Evolutionary conservation across 73 alveolate species (phyloP).

Genomic region (Blepharisma stoltei): DNA sequence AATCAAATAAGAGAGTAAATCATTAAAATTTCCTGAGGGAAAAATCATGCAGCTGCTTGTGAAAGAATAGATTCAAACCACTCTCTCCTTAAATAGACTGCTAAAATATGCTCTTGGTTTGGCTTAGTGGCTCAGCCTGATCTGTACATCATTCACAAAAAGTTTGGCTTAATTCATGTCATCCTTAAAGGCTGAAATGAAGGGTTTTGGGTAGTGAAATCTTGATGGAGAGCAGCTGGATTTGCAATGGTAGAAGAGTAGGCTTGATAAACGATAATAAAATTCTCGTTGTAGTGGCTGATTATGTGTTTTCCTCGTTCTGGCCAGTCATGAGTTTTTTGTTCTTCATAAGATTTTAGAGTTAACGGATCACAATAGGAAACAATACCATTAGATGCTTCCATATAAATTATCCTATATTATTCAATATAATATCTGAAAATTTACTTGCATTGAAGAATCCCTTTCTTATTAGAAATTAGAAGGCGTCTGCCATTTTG

Average conservation of each 20-base stretch:
- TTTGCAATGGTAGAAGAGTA: background rate
- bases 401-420: too few relatives aligned
- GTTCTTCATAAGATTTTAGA: background rate
- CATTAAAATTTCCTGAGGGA: too few relatives aligned
- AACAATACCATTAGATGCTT: too few relatives aligned
- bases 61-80: background rate
- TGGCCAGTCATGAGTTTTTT: slow-evolving; percentile 20
- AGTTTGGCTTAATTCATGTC: slow-evolving; percentile 17
- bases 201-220: slow-evolving; percentile 6
- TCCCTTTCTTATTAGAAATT: too few relatives aligned
- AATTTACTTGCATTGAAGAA: too few relatives aligned
- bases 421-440: too few relatives aligned
- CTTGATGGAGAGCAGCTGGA: background rate
- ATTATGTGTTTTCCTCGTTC: background rate
- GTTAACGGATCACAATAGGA: too few relatives aligned
- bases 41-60: too few relatives aligned
- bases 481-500: too few relatives aligned
- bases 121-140: background rate
- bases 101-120: background rate
- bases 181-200: background rate
- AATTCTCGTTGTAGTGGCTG: background rate
- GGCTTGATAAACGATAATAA: background rate
- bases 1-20: too few relatives aligned
- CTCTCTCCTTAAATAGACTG: background rate
- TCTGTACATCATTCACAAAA: slow-evolving; percentile 18